Evolutionary conservation across 495 filamentous ascomycete species (phyloP), one percentile per base, ranked within the genome.

Genomic region (Rhizodiscina lignyota): DNA sequence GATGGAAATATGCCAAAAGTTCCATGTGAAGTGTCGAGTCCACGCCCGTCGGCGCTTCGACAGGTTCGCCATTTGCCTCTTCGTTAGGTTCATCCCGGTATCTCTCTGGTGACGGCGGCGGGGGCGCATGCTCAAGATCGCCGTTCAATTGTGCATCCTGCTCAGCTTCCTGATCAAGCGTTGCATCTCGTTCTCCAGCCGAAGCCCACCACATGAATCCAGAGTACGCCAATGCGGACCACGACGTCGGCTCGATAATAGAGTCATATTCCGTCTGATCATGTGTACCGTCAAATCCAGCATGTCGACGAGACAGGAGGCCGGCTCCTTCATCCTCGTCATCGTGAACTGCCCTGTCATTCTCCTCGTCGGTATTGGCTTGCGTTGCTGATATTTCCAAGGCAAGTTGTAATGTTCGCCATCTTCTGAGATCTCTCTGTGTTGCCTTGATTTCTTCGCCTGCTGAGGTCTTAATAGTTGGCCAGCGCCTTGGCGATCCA

Each of bases 141-240:
- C 42, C 48, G 0, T 57, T 41, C 18, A 59, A 23, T n/a, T 44
- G 39, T 3, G 37, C 42, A 31, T 60, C 56, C 0, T 31, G 22
- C 5, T 44, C 42, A 10, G 31, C 35, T 35, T 64, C 63, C 18
- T 60, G 50, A 10, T 53, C 46, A 18, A 47, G 48, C 26, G 50
- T 51, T 8, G 54, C 47, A 8, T 57, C 55, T 52, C 80, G 73
- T 55, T 96, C 89, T 32, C 89, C 89, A 1, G 89, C 89, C 1
- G 83, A 86, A 0, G 89, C 89, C 89, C 89, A 97, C 87, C 87
- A 97, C 60, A 94, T 86, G 62, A 94, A 94, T 3, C 79, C 77
- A 18, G 68, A 72, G 50, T 94, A 96, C 5, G 86, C 86, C 10
- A 93, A 68, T 4, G 82, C 80, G 0, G 83, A 64, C 89, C 87